These are phyloP conservation scores for Cercospora sp. DNA, from an alignment of 2,329 filamentous ascomycete genomes.

Conservation along the genomic window DNA sequence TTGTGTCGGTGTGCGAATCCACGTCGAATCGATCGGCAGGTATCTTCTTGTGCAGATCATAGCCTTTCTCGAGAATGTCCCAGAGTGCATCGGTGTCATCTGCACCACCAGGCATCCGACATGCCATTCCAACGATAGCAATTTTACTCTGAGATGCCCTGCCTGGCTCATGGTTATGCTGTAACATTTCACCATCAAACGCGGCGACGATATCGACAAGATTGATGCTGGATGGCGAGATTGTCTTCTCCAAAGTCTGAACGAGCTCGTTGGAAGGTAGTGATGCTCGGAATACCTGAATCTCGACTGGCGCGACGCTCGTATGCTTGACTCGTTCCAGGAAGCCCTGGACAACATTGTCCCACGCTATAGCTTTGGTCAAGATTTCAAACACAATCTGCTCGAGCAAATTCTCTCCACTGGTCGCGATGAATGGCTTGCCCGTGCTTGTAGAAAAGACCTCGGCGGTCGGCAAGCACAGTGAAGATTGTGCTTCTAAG, in stretches of 20 bases:
- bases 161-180: background rate
- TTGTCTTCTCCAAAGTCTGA: slow-evolving; percentile 9
- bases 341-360: slow-evolving; percentile 33
- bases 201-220: slow-evolving; percentile 9
- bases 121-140: slow-evolving; percentile 76
- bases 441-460: slow-evolving; percentile 40
- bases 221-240: slow-evolving; percentile 7
- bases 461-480: slow-evolving; percentile 29
- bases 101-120: slow-evolving; percentile 72
- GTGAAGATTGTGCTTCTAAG: background rate
- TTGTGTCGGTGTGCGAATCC: slow-evolving; percentile 68
- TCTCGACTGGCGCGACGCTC: slow-evolving; percentile 1
- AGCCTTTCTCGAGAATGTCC: slow-evolving; percentile 71
- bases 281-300: slow-evolving; percentile 28
- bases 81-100: slow-evolving; percentile 67
- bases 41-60: slow-evolving; percentile 69
- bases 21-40: slow-evolving; percentile 72
- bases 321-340: slow-evolving; percentile 14
- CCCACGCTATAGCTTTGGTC: slow-evolving; percentile 33
- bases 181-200: background rate
- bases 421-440: no score
- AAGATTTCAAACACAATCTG: slow-evolving; percentile 27
- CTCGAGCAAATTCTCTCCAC: no score
- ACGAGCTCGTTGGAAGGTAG: slow-evolving; percentile 31
- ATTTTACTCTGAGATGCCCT: background rate